Base-by-base conservation (phyloP, 2,329 filamentous ascomycete genomes). In the Penicillium sp. region DNA sequence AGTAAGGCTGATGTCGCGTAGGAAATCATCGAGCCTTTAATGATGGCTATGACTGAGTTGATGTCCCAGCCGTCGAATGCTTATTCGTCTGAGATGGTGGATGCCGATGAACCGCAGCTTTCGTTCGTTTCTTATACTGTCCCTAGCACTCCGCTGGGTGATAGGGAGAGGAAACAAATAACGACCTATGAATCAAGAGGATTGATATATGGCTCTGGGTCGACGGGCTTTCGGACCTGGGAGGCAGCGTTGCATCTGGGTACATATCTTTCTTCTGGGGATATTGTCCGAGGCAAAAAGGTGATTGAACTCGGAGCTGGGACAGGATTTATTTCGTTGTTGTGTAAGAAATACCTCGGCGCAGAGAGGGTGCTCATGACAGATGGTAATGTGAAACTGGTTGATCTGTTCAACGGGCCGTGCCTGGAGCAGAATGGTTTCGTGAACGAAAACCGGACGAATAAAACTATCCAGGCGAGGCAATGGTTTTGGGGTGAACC, bases 11-110 rank as follows among this genome's bases (percentile, higher is more conserved):
- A 56, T 51, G 2, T 9, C 8, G 6, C 30, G 26, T 50, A 97
- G 92, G 91, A 88, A 71, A 86, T 96, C 47, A 91, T 88, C 60
- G 90, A 96, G 72, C 81, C 87, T 71, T 81, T 97, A 65, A 89
- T 93, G 81, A 78, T 79, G 55, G 77, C 79, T 38, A 80, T 95
- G 63, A 84, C 86, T 54, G 72, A 78, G 59, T 79, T 94, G 23
- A 79, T 95, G 57, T 78, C 81, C 20, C 78, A 81, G 28, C 83
- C 84, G 18, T 16, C 21, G 3, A 20, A 16, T 73, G 88, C 16
- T 84, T 23, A 83, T n/a, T 80, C 85, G 20, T 38, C 51, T 14
- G 33, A 35, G 16, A 85, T 91, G 66, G 70, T 81, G 24, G 75
- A 80, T 40, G 82, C 86, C 56, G 45, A 42, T 1, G 88, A 84